Base-by-base conservation (phyloP, 176 grass and related monocot species). In the Eleusine coracana region DNA sequence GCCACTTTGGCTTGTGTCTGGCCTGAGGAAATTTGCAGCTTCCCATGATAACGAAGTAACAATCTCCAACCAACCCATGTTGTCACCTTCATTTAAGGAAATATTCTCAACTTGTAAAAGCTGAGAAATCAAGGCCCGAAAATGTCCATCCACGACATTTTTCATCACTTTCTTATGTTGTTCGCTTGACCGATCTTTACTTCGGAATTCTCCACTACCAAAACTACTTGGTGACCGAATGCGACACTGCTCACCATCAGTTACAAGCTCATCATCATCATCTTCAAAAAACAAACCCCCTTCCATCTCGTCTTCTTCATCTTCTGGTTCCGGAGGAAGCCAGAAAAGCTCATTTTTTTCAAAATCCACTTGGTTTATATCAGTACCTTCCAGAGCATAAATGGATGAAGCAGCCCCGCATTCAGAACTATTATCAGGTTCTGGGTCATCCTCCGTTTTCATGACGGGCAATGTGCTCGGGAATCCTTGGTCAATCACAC, bases 241-340 rank as follows among this genome's bases (percentile, higher is more conserved):
- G 20, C 38, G 62, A 85, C 51, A 74, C 46, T 42, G 80, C 59
- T 89, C 87, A 74, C 66, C 75, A 17, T 71, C 74, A 78, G 70
- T 76, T 83, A 90, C 5, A 73, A 69, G 85, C 25, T 83, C 82
- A 21, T 86, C 73, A 0, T 86, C 79, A 2, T 93, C 83, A 0
- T 89, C 83, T 1, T 93, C 87, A 72, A 84, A 79, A 87, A 69
- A 71, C 11, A 86, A 73, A 68, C 84, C 77, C 68, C 20, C 34
- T 84, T 88, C 87, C 81, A 80, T 74, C 54, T 99, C 93, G 61
- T 99, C 89, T 73, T 91, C 92, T 83, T 89, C 67, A 76, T 98
- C 85, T 73, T 99, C 93, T 71, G 96, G 93, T 27, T 96, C 91
- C 23, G 96, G 96, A 85, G 96, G 96, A 90, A 85, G 69, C 96